Base-by-base conservation (phyloP, 2,329 filamentous ascomycete genomes). In the Neonectria sp. region DNA sequence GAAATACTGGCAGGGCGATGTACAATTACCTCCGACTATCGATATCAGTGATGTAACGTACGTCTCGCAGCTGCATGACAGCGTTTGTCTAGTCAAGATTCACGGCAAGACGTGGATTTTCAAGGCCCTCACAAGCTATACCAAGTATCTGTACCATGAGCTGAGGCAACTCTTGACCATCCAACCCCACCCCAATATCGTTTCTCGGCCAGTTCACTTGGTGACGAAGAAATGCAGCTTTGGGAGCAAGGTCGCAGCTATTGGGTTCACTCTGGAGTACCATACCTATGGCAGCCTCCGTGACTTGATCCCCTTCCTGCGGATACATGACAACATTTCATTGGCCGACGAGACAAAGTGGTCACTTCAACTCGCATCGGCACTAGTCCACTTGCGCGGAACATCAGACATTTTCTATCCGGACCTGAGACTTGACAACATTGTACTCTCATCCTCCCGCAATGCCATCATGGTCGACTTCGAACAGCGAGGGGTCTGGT, bases 401-500 rank as follows among this genome's bases (percentile, higher is more conserved):
- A 79, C 81, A 15, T 82, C 83, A 12, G 75, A 74, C 40, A 82
- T 83, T 27, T 90, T 87, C 73, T 90, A 90, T 69, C 86, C 88
- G 2, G 88, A 90, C 69, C 82, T 90, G 15, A 86, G 88, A 15
- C 83, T 90, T 5, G 88, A 90, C 76, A 90, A 90, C 70, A 81
- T 90, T 37, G 85, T 90, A 3, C 77, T 90, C 15, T 85, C 86
- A 1, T 80, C 80, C 25, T 71, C 79, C 1, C 79, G 79, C 24
- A 82, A 89, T 60, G 78, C 85, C 11, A 75, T 90, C 72, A 86
- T 91, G 83, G 83, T 90, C 5, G 89, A 91, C 68, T 89, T 91
- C 72, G 89, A 91, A 77, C 88, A 90, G 76, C 84, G 89, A 35
- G 88, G 89, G 8, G 87, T 90, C 2, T 90, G 88, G 88, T 89